These are phyloP conservation scores for Clarireedia sp. DNA, from an alignment of 2,329 filamentous ascomycete genomes.

Conservation along the genomic window DNA sequence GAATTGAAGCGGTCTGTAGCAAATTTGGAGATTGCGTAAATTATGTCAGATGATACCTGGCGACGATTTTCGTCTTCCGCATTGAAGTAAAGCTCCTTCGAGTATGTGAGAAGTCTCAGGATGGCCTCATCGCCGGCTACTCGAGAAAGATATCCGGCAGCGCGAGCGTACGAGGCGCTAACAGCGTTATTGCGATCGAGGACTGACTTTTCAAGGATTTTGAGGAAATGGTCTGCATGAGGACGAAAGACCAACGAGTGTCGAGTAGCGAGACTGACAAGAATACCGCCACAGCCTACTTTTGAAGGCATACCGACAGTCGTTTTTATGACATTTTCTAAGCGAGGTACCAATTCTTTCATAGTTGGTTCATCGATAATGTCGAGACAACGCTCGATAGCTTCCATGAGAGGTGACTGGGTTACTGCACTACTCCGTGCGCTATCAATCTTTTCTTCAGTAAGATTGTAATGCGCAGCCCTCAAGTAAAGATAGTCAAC, in stretches of 20 bases:
- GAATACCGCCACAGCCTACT: slow-evolving; percentile 77
- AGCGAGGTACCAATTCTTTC: slow-evolving; percentile 58
- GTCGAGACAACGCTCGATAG: slow-evolving; percentile 82
- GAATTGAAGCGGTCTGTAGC: slow-evolving; percentile 82
- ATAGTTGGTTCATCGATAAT: slow-evolving; percentile 74
- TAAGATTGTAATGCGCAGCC: slow-evolving; percentile 74
- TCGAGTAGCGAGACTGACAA: slow-evolving; percentile 77
- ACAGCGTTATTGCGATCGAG: slow-evolving; percentile 93
- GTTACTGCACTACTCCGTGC: slow-evolving; percentile 74
- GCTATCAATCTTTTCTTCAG: slow-evolving; percentile 83
- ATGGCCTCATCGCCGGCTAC: slow-evolving; percentile 43
- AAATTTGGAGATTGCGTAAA: slow-evolving; percentile 74
- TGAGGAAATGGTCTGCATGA: slow-evolving; percentile 68
- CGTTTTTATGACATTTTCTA: slow-evolving; percentile 74
- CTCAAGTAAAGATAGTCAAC: slow-evolving; percentile 92
- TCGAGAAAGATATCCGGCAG: slow-evolving; percentile 76
- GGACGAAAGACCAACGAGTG: slow-evolving; percentile 68
- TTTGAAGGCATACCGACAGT: slow-evolving; percentile 91
- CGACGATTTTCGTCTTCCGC: slow-evolving; percentile 71
- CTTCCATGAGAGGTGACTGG: slow-evolving; percentile 82
- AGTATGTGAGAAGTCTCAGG: slow-evolving; percentile 42
- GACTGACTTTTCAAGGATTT: slow-evolving; percentile 69
- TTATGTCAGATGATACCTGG: slow-evolving; percentile 72
- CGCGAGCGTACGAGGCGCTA: slow-evolving; percentile 77
- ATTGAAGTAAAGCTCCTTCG: slow-evolving; percentile 68